Conservation (phyloP, 495 filamentous ascomycete species). For the Hypomontagnella submonticulosa region DNA sequence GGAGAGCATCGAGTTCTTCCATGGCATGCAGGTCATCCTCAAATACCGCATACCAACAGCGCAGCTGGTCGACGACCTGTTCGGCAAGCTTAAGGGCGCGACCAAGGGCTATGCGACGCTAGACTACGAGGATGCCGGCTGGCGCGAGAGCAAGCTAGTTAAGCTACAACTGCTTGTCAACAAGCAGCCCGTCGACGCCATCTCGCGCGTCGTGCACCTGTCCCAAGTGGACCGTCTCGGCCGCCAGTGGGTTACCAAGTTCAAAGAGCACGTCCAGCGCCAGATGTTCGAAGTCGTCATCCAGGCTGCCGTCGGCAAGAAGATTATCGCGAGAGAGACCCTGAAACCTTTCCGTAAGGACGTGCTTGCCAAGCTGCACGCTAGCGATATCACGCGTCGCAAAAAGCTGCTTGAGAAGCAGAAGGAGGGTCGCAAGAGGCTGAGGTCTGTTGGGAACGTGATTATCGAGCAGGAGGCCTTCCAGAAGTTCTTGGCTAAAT, state of each 20-base stretch:
- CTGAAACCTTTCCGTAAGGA: constrained; percentile 98
- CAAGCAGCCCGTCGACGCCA: constrained; percentile 89
- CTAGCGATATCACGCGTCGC: constrained; percentile 82
- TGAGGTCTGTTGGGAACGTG: constrained; percentile 79
- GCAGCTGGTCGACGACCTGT: constrained; percentile 94
- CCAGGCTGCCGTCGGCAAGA: constrained; percentile 85
- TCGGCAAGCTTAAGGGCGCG: constrained; percentile 92
- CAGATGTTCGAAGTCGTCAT: constrained; percentile 98
- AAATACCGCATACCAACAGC: constrained; percentile 90
- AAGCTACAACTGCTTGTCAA: constrained; percentile 96
- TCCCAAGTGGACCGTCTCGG: constrained; percentile 82
- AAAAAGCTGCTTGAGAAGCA: constrained; percentile 95
- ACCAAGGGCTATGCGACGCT: constrained; percentile 81
- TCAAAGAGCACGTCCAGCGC: constrained; percentile 94
- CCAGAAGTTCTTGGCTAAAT: constrained; percentile 81
- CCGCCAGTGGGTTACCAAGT: constrained; percentile 90
- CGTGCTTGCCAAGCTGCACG: constrained; percentile 91
- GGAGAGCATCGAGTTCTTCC: constrained; percentile 88
- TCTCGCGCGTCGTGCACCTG: constrained; percentile 86
- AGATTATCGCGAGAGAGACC: constrained; percentile 90
- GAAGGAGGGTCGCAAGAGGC: constrained; percentile 92
- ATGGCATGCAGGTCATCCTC: constrained; percentile 92
- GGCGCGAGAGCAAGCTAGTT: constrained; percentile 79
- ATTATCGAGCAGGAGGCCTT: constrained; percentile 94
- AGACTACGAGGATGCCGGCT: constrained; percentile 95